Evolutionary conservation across 192 early-diverging fungal species (phyloP).

Genomic region (Lunasporangiospora selenospora): DNA sequence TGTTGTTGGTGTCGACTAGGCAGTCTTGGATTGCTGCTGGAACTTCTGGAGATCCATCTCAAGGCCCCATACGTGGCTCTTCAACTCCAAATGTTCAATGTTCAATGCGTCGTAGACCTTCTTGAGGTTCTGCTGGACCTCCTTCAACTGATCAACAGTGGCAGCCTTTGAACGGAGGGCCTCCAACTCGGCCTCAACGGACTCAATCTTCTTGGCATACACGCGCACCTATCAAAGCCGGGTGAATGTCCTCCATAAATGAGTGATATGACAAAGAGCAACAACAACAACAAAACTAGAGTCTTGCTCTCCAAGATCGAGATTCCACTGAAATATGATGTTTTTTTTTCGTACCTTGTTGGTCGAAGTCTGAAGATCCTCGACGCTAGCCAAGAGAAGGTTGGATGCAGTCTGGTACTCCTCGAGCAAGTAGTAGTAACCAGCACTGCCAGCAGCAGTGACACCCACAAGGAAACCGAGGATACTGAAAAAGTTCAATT

Average conservation of each 20-base stretch:
- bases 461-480: slow-evolving; percentile 83
- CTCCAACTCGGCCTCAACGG: slow-evolving; percentile 69
- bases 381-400: slow-evolving; percentile 75
- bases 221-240: slow-evolving; percentile 58
- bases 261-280: too few species aligned
- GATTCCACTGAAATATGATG: too few species aligned
- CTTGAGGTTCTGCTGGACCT: slow-evolving; percentile 56
- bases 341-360: slow-evolving; percentile 79
- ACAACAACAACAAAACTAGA: too few species aligned
- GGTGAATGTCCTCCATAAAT: too few species aligned
- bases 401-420: slow-evolving; percentile 83
- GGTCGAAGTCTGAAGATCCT: slow-evolving; percentile 80
- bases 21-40: slow-evolving; percentile 39
- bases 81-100: slow-evolving; percentile 84
- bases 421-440: slow-evolving; percentile 87
- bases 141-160: slow-evolving; percentile 62
- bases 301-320: too few species aligned
- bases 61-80: slow-evolving; percentile 84
- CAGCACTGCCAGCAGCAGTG: slow-evolving; percentile 72
- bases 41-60: slow-evolving; percentile 51
- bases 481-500: slow-evolving; percentile 50
- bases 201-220: slow-evolving; percentile 81
- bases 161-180: slow-evolving; percentile 62
- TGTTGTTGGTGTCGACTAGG: too few species aligned
- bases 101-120: slow-evolving; percentile 75